phyloP scores from a whole-genome alignment of 1,284 basidiomycete genomes.

The Trametes sp. region DNA sequence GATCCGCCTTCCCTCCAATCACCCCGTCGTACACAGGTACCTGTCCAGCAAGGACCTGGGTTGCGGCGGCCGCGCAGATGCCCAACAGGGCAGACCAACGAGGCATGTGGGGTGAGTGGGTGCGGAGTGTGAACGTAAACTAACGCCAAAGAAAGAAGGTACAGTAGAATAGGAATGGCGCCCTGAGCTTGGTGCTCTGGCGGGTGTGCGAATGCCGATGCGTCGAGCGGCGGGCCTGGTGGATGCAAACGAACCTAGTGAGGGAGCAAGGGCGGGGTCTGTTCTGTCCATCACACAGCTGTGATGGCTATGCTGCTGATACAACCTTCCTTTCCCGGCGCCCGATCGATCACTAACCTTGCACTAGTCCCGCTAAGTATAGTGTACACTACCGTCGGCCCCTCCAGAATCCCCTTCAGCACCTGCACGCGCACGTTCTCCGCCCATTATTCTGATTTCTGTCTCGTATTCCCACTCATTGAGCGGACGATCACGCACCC shows the following conservation, averaged over 20 bases:
- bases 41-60: constrained; percentile 42
- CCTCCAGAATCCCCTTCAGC: not conserved
- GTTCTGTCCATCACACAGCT: constrained; percentile 13
- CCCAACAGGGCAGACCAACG: constrained; percentile 12
- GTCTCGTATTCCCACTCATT: not conserved
- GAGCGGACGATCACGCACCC: not conserved
- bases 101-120: constrained; percentile 4
- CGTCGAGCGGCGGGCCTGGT: constrained; percentile 4
- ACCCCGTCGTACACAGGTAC: constrained; percentile 54
- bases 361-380: not conserved
- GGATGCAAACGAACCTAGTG: constrained; percentile 20
- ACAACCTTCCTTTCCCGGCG: constrained; percentile 11
- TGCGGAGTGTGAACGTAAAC: constrained; percentile 2
- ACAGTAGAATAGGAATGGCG: constrained; percentile 1
- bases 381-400: not conserved
- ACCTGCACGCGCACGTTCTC: not conserved
- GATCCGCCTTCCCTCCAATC: constrained; percentile 48
- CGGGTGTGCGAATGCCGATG: not conserved
- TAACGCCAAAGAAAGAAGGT: constrained; percentile 3
- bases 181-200: not conserved
- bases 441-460: constrained; percentile 2
- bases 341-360: constrained; percentile 12
- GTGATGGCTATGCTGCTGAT: constrained; percentile 28
- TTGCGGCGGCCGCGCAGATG: constrained; percentile 16
- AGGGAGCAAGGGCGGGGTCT: not conserved